These are phyloP conservation scores for Aleurites moluccanus DNA, from an alignment of 441 rosid species.

Conservation along the genomic window DNA sequence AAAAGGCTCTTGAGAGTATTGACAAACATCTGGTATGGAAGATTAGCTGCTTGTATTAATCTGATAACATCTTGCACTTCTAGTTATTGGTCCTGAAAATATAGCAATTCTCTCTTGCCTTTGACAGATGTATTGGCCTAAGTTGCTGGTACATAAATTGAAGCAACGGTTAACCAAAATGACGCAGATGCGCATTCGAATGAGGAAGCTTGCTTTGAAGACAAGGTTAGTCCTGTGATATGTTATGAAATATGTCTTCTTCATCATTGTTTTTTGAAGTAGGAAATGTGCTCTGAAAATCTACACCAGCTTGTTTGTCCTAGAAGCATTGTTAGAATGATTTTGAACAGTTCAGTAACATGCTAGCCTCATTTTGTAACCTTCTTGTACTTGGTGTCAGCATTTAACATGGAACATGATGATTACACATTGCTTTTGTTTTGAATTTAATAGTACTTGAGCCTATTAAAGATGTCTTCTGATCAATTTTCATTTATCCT, in stretches of 20 bases:
- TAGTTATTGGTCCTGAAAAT: background rate
- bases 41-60: slow-evolving; percentile 9
- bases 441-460: background rate
- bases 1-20: slow-evolving; percentile 80
- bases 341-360: background rate
- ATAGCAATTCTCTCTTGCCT: background rate
- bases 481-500: background rate
- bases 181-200: slow-evolving; percentile 94
- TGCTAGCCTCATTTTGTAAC: background rate
- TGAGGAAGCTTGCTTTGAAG: slow-evolving; percentile 81
- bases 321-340: background rate
- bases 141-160: slow-evolving; percentile 73
- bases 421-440: background rate
- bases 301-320: background rate
- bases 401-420: background rate
- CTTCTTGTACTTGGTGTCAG: background rate
- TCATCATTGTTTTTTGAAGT: background rate
- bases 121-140: slow-evolving; percentile 76
- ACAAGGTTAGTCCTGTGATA: slow-evolving; percentile 48
- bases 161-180: slow-evolving; percentile 87
- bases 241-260: slow-evolving; percentile 9
- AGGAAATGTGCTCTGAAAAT: background rate
- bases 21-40: slow-evolving; percentile 76
- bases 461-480: too few relatives aligned
- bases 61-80: background rate